Evolutionary conservation across 768 basidiomycete species (phyloP), one percentile per base, ranked within the genome.

Genomic region (Mycena kentingensis): DNA sequence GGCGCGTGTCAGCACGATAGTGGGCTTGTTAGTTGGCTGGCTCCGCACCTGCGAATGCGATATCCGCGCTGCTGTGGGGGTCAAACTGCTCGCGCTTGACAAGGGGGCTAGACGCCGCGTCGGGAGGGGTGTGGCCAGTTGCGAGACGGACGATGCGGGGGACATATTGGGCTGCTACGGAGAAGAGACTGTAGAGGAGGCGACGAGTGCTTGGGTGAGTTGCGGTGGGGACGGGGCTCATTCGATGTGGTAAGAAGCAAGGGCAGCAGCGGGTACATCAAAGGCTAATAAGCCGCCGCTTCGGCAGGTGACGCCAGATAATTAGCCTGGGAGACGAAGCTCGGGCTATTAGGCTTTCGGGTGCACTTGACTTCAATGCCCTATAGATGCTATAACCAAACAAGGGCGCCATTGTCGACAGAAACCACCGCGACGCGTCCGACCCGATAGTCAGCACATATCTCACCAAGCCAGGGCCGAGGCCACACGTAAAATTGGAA

Each of bases 151-250:
- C 50, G 52, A 77, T 52, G 50, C 61, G 66, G 57, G 73, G 73
- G 50, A 71, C 79, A 79, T 81, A 45, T 43, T 48, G n/a, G 49
- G 44, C 22, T 31, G 19, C 29, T 43, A 39, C 36, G 13, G 80
- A 77, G 56, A 77, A 54, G 50, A 77, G 63, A 55, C 76, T 66
- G 51, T 75, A 71, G 49, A 79, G 61, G 53, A 77, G 71, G 56
- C 76, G 79, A 52, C 79, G 70, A 52, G 77, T 74, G 52, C 65
- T 67, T 52, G 64, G 55, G 22, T 24, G 41, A 27, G 67, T 66
- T 49, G 60, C 62, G 19, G 63, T 46, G 37, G 67, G 70, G 49
- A 67, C 54, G n/a, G 69, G 69, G 65, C 68, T 71, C 72, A 73
- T 73, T 72, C 72, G 70, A 68, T 28, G 57, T 53, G 58, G 19